A percentile compares a stretch with the other conserved stretches of the same genome.
These are phyloP conservation scores for Pleodorina starrii DNA, from an alignment of 139 green algal genomes.

Conservation along the genomic window DNA sequence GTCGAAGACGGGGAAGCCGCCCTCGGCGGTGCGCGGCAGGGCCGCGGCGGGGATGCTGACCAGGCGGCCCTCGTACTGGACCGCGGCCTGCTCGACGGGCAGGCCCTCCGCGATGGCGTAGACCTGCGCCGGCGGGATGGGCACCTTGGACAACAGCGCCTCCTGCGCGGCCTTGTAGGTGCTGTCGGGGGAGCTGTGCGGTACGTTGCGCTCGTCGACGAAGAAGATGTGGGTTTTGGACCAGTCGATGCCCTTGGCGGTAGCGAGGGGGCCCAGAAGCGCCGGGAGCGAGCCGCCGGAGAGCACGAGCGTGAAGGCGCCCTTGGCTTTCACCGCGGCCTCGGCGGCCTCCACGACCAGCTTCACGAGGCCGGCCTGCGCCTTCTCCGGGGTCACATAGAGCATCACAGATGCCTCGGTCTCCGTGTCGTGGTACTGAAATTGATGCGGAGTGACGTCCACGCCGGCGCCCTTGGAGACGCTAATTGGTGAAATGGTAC, in stretches of 20 bases:
- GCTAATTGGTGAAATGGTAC: constrained; percentile 76
- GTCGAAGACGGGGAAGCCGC: constrained; percentile 86
- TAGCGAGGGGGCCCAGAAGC: constrained; percentile 70
- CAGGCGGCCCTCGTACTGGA: constrained; percentile 81
- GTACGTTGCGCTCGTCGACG: constrained; percentile 92
- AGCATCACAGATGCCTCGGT: constrained; percentile 65
- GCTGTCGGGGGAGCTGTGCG: constrained; percentile 78
- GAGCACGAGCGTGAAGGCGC: constrained; percentile 88
- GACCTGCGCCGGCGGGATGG: constrained; percentile 74
- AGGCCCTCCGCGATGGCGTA: constrained; percentile 73
- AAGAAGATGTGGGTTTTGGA: constrained; percentile 86
- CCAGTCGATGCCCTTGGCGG: constrained; percentile 68
- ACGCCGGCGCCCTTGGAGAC: constrained; percentile 77
- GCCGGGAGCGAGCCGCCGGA: constrained; percentile 85
- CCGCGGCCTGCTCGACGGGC: constrained; percentile 66
- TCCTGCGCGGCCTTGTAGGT: constrained; percentile 84
- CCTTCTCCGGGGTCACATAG: constrained; percentile 62
- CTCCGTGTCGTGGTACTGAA: constrained; percentile 74
- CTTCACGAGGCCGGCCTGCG: constrained; percentile 64
- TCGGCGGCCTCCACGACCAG: constrained; percentile 68
- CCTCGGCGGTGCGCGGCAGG: constrained; percentile 70
- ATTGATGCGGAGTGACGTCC: constrained; percentile 72
- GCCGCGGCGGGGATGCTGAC: constrained; percentile 68
- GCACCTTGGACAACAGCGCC: constrained; percentile 81
- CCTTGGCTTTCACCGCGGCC: constrained; percentile 77